Evolutionary conservation across 352 stramenopile species (phyloP).

Genomic region (Phytophthora podocarpi): DNA sequence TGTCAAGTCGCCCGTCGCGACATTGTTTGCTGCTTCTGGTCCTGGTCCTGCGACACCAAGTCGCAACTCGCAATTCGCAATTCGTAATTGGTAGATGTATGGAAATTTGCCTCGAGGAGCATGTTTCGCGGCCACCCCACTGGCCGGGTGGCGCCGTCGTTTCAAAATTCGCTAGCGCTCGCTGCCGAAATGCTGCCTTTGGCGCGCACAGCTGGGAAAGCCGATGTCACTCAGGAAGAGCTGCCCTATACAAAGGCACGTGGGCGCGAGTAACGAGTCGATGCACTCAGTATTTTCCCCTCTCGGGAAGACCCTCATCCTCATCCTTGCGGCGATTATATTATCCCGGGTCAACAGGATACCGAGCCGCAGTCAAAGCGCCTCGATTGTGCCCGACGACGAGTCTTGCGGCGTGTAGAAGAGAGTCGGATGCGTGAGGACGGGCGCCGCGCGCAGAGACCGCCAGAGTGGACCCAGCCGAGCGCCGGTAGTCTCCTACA

Average conservation of each 20-base stretch:
- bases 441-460: conserved; percentile 14
- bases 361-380: not conserved
- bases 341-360: conserved; percentile 2
- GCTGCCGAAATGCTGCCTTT: conserved; percentile 17
- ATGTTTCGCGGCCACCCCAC: conserved; percentile 15
- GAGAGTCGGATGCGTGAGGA: conserved; percentile 29
- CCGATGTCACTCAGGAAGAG: conserved; percentile 25
- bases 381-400: not conserved
- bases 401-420: conserved; percentile 25
- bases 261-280: conserved; percentile 36
- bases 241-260: conserved; percentile 36
- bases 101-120: not conserved
- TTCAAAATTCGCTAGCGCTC: conserved; percentile 1
- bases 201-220: conserved; percentile 33
- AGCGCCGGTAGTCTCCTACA: conserved; percentile 14
- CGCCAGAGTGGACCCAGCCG: conserved; percentile 10
- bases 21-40: conserved; percentile 34
- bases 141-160: conserved; percentile 4
- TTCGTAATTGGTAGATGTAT: not conserved
- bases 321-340: conserved; percentile 10
- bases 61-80: not conserved
- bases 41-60: conserved; percentile 24
- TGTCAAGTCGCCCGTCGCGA: conserved; percentile 14
- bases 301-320: conserved; percentile 9
- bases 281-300: conserved; percentile 30